A percentile compares a stretch with the other conserved stretches of the same genome.
Conservation (phyloP, 169 alveolate species). For the Plasmodium blacklocki region DNA sequence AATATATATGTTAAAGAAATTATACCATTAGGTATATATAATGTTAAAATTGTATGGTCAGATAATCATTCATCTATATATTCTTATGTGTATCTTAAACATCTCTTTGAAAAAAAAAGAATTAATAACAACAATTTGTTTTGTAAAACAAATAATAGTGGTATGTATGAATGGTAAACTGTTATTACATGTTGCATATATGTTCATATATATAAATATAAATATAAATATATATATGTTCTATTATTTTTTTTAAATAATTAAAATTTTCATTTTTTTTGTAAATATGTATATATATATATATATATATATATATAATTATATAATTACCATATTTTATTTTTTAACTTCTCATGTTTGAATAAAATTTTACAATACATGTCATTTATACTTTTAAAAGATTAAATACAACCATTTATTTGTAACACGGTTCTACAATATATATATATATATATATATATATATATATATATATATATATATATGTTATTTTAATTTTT, state of each 20-base stretch:
- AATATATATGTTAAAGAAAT: conserved; percentile 82
- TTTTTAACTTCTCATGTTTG: too few species aligned
- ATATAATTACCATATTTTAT: neutral
- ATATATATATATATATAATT: neutral
- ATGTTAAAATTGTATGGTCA: conserved; percentile 91
- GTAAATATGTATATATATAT: too few species aligned
- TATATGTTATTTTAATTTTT: too few species aligned
- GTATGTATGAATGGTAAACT: conserved; percentile 41
- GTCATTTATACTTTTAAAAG: too few species aligned
- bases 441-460: too few species aligned
- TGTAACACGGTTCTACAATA: too few species aligned
- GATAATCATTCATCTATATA: conserved; percentile 88
- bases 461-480: too few species aligned
- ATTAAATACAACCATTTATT: too few species aligned
- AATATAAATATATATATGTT: neutral
- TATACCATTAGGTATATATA: conserved; percentile 89
- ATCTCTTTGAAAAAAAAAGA: conserved; percentile 26
- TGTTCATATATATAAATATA: neutral
- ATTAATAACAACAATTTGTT: neutral
- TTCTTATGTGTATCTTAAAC: conserved; percentile 72
- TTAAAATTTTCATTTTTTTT: too few species aligned
- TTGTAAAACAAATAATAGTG: conserved; percentile 7
- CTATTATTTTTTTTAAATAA: neutral
- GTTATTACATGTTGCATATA: neutral
- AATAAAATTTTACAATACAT: too few species aligned